Evolutionary conservation across 371 early-diverging fungal species (phyloP), one percentile per base, ranked within the genome.

Genomic region (Lichtheimia corymbifera): DNA sequence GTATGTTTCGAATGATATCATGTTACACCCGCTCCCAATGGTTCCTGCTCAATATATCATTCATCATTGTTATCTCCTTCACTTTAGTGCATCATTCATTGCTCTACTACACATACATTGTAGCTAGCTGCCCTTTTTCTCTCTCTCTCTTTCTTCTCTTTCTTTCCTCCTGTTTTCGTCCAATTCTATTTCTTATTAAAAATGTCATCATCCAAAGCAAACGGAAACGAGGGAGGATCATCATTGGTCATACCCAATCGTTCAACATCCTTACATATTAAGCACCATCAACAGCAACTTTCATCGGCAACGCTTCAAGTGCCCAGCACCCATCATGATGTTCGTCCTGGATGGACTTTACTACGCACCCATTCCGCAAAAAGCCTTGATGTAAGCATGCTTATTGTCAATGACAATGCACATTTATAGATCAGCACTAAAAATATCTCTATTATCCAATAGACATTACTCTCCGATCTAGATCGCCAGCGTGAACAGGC

Each of bases 161-260:
- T 22, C 41, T 41, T 41, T 54, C 13, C 1, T 20, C n/a, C n/a
- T 20, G 0, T 49, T 22, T 30, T 30, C 30, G n/a, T n/a, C n/a
- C n/a, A n/a, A n/a, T 12, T 9, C 28, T 20, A n/a, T 47, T 57
- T 18, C 18, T 22, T 17, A 22, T 58, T 17, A 40, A 9, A 14
- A 4, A 45, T 52, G 50, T 51, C 59, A 12, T 50, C 42, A 12
- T 25, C 30, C n/a, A 28, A 18, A 15, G 47, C 45, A 49, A 61
- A 50, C 1, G 61, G 61, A 43, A 51, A 35, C 25, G 40, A 41
- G 18, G 35, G n/a, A 35, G 53, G 54, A 50, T 41, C 52, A 35
- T 65, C 67, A 27, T 68, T 76, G 20, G 20, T 40, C n/a, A 40
- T 20, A n/a, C 35, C 40, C 35, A 40, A 13, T n/a, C 54, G 40